phyloP scores from a whole-genome alignment of 164 flowering plant species.

The Pachysandra terminalis region DNA sequence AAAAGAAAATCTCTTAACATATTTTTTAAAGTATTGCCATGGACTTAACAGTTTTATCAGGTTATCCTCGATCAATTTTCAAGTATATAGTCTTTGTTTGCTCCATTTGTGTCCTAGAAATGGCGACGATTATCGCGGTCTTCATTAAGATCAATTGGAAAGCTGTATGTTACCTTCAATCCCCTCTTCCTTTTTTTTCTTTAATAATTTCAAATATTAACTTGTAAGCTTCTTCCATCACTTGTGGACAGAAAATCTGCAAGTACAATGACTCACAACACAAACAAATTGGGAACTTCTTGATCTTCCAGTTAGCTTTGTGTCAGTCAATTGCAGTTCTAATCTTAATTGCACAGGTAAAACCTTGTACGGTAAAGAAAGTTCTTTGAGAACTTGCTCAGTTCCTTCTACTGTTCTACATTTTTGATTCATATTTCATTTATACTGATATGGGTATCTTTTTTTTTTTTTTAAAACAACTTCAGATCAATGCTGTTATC shows the following conservation, averaged over 20 bases:
- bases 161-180: constrained; percentile 21
- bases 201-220: too few species aligned
- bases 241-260: constrained; percentile 21
- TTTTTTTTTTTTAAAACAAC: too few species aligned
- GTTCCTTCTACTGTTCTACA: background rate
- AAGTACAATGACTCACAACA: constrained; percentile 23
- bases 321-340: constrained; percentile 28
- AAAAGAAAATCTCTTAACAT: too few species aligned
- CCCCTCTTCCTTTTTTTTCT: background rate
- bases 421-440: background rate
- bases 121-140: constrained; percentile 25
- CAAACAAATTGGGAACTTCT: constrained; percentile 20
- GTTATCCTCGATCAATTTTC: constrained; percentile 24
- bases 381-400: background rate
- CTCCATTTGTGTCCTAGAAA: constrained; percentile 33
- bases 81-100: constrained; percentile 34
- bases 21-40: too few species aligned
- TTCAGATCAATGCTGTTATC: constrained; percentile 31
- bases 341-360: constrained; percentile 43
- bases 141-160: constrained; percentile 42
- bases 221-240: background rate
- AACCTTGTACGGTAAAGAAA: too few species aligned
- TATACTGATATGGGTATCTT: too few species aligned
- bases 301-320: constrained; percentile 28
- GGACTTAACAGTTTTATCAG: background rate